phyloP scores from a whole-genome alignment of 495 filamentous ascomycete species.

The Trichoderma erinaceum region DNA sequence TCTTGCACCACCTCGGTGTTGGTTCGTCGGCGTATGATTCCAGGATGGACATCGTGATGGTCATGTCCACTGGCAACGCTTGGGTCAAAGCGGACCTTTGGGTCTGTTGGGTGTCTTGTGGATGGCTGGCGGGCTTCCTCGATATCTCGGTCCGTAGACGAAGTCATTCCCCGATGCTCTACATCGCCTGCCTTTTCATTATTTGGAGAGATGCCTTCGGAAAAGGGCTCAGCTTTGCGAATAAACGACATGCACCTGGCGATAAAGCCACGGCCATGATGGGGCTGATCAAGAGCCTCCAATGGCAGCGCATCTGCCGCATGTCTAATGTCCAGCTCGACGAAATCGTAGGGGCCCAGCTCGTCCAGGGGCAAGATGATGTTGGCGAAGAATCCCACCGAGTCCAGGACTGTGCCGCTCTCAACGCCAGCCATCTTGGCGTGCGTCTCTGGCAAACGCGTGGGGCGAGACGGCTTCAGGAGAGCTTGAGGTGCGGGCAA shows the following conservation, averaged over 20 bases:
- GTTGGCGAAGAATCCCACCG: constrained; percentile 57
- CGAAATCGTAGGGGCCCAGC: constrained; percentile 39
- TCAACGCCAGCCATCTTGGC: constrained; percentile 53
- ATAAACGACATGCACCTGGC: not conserved
- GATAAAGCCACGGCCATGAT: not conserved
- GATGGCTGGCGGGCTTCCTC: not conserved
- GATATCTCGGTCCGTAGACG: not conserved
- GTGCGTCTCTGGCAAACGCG: constrained; percentile 47
- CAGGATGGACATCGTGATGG: constrained; percentile 15
- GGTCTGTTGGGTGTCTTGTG: no score
- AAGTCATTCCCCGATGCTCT: not conserved
- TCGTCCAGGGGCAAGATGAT: constrained; percentile 52
- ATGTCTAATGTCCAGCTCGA: constrained; percentile 43
- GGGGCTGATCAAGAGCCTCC: not conserved
- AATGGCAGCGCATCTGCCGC: constrained; percentile 13
- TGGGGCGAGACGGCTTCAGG: constrained; percentile 50
- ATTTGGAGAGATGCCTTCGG: not conserved
- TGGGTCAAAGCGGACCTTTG: no score
- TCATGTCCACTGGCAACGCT: no score
- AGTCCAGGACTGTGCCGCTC: constrained; percentile 46
- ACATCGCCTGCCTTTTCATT: not conserved
- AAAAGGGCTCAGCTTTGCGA: not conserved
- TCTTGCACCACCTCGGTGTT: constrained; percentile 30
- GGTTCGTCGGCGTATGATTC: constrained; percentile 26
- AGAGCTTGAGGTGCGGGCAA: constrained; percentile 63